Evolutionary conservation across 805 yeast species (phyloP), one percentile per base, ranked within the genome.

Genomic region (Ogataea methanolica): DNA sequence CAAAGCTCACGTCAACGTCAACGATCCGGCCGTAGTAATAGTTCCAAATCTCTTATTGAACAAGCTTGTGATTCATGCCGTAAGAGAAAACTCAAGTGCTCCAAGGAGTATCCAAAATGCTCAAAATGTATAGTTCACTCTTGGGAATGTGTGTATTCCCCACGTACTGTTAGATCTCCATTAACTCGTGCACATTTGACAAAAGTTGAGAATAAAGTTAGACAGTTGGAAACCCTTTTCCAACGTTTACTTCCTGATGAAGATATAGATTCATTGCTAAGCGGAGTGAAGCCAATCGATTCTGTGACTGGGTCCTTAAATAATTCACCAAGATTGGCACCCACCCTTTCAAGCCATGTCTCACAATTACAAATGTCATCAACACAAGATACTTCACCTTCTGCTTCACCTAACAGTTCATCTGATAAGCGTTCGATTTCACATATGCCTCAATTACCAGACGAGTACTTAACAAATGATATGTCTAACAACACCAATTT

Each of bases 21-120:
- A 33, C 6, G 33, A 33, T 12, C 29, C 19, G 37, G 36, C 4
- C 17, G 19, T n/a, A 17, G 39, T 31, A 31, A 31, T 5, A 15
- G 16, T 21, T 36, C 31, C 11, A 45, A 35, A 36, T 44, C 56
- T 6, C 14, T 23, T 16, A 75, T 76, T 31, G 82, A 78, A 59
- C 83, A 78, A 59, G 82, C 82, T 9, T 88, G 96, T 65, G 96
- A 88, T 64, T 82, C 91, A 3, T 88, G 96, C 62, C 77, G 96
- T 35, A 78, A 81, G 55, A 73, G 94, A 46, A 88, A 88, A 66
- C 73, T 88, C 50, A 83, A 82, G 60, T 88, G 96, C 62, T 81
- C 95, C 31, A 88, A 87, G 58, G 88, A 83, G 50, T 73, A 67
- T 26, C 96, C 96, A 2, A 78, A 76, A 52, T 88, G 96, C 60